Evolutionary conservation across 192 early-diverging fungal genomes (phyloP), one percentile per base, ranked within the genome.

Genomic region (Cetraspora pellucida): DNA sequence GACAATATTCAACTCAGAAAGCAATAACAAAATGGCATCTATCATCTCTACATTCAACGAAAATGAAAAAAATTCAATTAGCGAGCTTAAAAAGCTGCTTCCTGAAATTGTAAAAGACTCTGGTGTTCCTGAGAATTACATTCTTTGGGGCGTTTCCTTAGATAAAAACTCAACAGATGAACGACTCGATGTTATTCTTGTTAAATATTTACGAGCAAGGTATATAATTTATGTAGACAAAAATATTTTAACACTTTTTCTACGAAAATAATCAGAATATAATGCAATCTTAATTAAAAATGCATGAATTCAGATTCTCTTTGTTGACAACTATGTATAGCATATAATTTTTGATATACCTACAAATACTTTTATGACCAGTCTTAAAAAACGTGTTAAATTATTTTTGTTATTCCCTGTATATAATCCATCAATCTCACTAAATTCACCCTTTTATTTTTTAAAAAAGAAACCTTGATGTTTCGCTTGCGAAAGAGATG

Each of bases 141-240:
- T 77, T 17, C 74, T 90, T 43, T 90, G 89, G 89, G 84, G 79
- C 25, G 81, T 90, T 23, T 60, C 79, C 1, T 79, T 90, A 44
- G 75, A 82, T 27, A 77, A 82, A 14, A 43, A 79, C 17, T 79
- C 82, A 10, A 70, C 21, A 10, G 89, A 90, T 77, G 77, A 81
- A 54, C 82, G 87, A 27, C 49, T 90, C 21, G 83, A 88, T 64
- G 88, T 90, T 13, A 78, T 90, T 27, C 60, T 90, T 57, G 68
- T 81, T 47, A 90, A 90, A 81, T 90, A 89, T 72, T 72, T 90
- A 52, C 79, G 78, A 61, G 89, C 89, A 17, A 84, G 89, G 77
- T 85, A 72, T 52, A 75, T 16, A 11, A 43, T 49, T 6, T 21
- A 27, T 31, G 5, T 13, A 69, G 5, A 23, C 7, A 11, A 30